Conservation (phyloP, 2,329 filamentous ascomycete genomes). For the Sarocladium kiliense region DNA sequence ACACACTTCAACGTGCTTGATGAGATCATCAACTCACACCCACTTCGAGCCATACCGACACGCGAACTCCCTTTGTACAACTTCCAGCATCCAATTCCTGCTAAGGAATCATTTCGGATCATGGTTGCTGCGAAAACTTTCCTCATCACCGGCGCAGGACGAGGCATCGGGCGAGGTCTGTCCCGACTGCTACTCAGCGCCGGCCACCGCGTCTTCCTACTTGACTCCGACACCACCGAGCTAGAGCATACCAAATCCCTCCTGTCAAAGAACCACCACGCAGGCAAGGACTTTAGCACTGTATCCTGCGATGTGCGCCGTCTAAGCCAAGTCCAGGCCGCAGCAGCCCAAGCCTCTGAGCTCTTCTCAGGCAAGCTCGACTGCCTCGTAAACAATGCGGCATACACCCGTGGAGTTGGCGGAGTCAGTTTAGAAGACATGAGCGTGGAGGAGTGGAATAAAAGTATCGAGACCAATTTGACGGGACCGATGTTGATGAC, state of each 20-base stretch:
- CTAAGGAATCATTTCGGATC: not conserved
- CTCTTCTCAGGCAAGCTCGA: constrained; percentile 32
- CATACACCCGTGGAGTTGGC: constrained; percentile 29
- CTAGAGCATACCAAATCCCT: constrained; percentile 27
- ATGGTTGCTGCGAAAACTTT: constrained; percentile 14
- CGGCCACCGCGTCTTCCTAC: constrained; percentile 33
- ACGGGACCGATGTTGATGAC: constrained; percentile 28
- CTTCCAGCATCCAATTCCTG: not conserved
- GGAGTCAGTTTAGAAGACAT: constrained; percentile 22
- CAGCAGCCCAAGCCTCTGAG: constrained; percentile 20
- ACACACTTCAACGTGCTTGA: too few species aligned
- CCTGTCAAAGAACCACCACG: constrained; percentile 15
- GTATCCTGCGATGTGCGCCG: constrained; percentile 25
- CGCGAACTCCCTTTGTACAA: not conserved
- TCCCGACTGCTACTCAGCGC: constrained; percentile 26
- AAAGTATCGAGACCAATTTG: constrained; percentile 30
- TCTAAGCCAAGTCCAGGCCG: constrained; percentile 23
- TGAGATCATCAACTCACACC: not conserved
- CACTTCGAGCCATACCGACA: too few species aligned
- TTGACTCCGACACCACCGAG: constrained; percentile 31
- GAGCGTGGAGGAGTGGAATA: constrained; percentile 31
- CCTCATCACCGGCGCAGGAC: constrained; percentile 18
- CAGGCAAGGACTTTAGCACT: constrained; percentile 17
- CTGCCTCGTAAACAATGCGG: constrained; percentile 37
- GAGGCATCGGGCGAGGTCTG: constrained; percentile 18